Conservation (phyloP, 148 eudicot genomes). For the Salicornia ramosissima region DNA sequence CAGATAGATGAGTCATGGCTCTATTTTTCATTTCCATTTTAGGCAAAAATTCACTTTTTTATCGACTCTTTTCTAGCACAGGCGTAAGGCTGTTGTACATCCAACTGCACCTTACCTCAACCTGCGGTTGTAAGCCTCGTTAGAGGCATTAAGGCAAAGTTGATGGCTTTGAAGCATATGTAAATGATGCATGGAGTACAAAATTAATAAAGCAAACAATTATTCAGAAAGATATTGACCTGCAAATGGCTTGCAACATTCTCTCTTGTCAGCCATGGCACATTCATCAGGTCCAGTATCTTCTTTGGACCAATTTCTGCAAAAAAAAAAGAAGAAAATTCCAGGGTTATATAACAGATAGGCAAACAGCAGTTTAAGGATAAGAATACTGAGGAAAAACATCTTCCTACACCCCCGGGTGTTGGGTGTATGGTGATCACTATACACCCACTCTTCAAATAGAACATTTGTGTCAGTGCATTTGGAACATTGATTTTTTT, state of each 20-base stretch:
- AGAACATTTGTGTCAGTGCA: too few relatives aligned
- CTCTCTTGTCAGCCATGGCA: constrained; percentile 87
- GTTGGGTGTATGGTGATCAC: too few relatives aligned
- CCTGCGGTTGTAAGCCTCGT: neutral
- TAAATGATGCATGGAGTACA: constrained; percentile 5
- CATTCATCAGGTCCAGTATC: constrained; percentile 86
- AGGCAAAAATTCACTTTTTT: neutral
- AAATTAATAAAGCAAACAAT: constrained; percentile 1
- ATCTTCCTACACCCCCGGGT: too few relatives aligned
- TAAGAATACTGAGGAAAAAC: constrained; percentile 1
- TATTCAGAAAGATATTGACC: constrained; percentile 38
- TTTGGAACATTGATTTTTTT: too few relatives aligned
- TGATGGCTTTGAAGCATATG: neutral
- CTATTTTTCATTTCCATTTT: neutral
- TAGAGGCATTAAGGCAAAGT: neutral
- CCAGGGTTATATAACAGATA: constrained; percentile 17
- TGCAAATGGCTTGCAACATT: constrained; percentile 99
- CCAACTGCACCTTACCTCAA: neutral
- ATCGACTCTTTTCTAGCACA: neutral
- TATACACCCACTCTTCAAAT: too few relatives aligned
- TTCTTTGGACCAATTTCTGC: constrained; percentile 98
- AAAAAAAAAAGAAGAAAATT: constrained; percentile 25
- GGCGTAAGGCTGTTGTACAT: neutral
- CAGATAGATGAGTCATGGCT: neutral
- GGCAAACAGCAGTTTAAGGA: constrained; percentile 4